phyloP scores from a whole-genome alignment of 2,329 filamentous ascomycete species.

The Aspergillus fischeri region DNA sequence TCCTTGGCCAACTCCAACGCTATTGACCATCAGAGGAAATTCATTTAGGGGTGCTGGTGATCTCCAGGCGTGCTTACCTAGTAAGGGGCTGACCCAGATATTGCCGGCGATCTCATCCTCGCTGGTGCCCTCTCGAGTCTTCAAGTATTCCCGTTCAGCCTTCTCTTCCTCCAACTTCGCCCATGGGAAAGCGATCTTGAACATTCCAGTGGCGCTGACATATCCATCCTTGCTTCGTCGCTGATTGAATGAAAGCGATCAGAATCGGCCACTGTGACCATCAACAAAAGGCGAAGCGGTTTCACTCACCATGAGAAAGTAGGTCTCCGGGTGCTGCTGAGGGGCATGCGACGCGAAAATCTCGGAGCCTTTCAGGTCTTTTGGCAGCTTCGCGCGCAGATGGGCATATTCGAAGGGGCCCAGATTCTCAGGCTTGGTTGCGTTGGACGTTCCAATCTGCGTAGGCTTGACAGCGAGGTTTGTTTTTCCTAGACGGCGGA shows the following conservation, averaged over 20 bases:
- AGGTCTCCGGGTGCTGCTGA: constrained; percentile 69
- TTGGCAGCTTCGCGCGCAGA: constrained; percentile 84
- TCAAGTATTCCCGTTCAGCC: constrained; percentile 68
- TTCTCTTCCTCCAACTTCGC: constrained; percentile 57
- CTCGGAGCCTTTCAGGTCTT: constrained; percentile 79
- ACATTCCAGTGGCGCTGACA: constrained; percentile 65
- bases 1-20: constrained; percentile 80
- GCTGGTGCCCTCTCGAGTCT: constrained; percentile 74
- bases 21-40: constrained; percentile 35
- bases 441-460: constrained; percentile 64
- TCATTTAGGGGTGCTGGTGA: neutral
- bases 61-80: constrained; percentile 46
- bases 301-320: constrained; percentile 78
- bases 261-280: neutral
- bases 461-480: constrained; percentile 80
- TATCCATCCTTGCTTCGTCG: constrained; percentile 63
- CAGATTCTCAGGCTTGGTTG: constrained; percentile 67
- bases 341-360: constrained; percentile 75
- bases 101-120: constrained; percentile 92
- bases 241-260: constrained; percentile 28
- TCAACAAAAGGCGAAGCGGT: neutral
- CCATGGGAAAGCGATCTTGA: constrained; percentile 66
- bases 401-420: constrained; percentile 95
- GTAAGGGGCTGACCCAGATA: constrained; percentile 84
- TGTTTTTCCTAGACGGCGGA: constrained; percentile 87